A percentile compares a stretch with the other conserved stretches of the same genome.
These are phyloP conservation scores for Carpinus fangiana DNA, from an alignment of 306 rosid genomes.

Conservation along the genomic window DNA sequence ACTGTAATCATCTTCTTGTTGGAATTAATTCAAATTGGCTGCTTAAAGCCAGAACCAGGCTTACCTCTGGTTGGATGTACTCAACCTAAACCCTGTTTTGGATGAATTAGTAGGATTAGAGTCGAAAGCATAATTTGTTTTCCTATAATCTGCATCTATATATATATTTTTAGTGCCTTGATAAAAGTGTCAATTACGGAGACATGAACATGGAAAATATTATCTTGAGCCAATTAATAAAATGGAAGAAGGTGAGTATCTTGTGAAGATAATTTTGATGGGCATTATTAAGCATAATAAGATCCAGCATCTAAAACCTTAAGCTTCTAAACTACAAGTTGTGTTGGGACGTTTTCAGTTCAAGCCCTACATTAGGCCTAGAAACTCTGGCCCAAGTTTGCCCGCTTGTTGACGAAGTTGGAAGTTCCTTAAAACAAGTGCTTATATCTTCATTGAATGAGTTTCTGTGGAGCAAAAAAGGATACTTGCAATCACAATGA, in stretches of 20 bases:
- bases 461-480: neutral
- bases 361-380: neutral
- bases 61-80: neutral
- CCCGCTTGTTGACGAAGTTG: neutral
- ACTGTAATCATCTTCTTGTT: neutral
- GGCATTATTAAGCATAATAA: neutral
- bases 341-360: neutral
- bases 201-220: neutral
- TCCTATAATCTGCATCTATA: neutral
- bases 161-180: neutral
- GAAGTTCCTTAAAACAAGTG: constrained; percentile 1
- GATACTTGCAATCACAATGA: neutral
- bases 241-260: neutral
- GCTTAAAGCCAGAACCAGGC: neutral
- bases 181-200: neutral
- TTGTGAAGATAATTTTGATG: neutral
- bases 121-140: neutral
- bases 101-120: neutral
- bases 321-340: neutral
- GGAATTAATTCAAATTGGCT: neutral
- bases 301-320: neutral
- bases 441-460: neutral
- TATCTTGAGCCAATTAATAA: neutral
- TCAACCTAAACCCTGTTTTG: neutral
- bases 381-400: neutral